Evolutionary conservation across 2,329 filamentous ascomycete genomes (phyloP).

Genomic region (Stemphylium lycopersici): DNA sequence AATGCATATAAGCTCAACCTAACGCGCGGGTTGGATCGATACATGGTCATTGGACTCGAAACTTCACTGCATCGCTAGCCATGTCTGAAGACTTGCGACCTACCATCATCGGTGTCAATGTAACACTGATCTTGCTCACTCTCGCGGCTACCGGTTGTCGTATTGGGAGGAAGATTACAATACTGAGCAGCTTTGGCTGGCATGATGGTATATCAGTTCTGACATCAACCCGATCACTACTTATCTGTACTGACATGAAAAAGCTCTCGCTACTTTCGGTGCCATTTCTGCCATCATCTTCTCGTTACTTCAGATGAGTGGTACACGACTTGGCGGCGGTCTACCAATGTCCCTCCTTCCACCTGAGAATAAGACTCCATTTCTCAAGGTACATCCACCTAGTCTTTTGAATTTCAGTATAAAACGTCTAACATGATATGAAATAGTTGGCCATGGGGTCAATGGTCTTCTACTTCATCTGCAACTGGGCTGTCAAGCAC

Average conservation of each 20-base stretch:
- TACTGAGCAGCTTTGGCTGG: slow-evolving; percentile 32
- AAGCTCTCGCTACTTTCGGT: slow-evolving; percentile 32
- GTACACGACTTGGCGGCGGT: slow-evolving; percentile 33
- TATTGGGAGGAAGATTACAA: slow-evolving; percentile 27
- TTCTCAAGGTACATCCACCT: slow-evolving; percentile 19
- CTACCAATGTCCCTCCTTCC: slow-evolving; percentile 18
- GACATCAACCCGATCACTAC: background rate
- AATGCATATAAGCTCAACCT: slow-evolving; percentile 1
- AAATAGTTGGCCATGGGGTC: slow-evolving; percentile 29
- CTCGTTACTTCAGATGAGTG: slow-evolving; percentile 32
- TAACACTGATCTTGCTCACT: slow-evolving; percentile 32
- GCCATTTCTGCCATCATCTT: slow-evolving; percentile 32
- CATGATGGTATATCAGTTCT: slow-evolving; percentile 31
- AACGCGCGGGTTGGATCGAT: background rate
- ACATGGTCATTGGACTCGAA: background rate
- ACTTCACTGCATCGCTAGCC: background rate
- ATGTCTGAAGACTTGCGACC: slow-evolving; percentile 23
- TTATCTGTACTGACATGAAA: slow-evolving; percentile 6
- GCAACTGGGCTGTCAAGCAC: slow-evolving; percentile 51
- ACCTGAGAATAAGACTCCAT: slow-evolving; percentile 9
- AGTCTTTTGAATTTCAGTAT: too few relatives aligned
- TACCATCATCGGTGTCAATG: slow-evolving; percentile 33
- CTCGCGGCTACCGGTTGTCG: slow-evolving; percentile 30
- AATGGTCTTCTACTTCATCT: slow-evolving; percentile 47
- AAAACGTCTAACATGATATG: background rate